Evolutionary conservation across 805 yeast genomes (phyloP).

Genomic region (Yarrowia sp.): DNA sequence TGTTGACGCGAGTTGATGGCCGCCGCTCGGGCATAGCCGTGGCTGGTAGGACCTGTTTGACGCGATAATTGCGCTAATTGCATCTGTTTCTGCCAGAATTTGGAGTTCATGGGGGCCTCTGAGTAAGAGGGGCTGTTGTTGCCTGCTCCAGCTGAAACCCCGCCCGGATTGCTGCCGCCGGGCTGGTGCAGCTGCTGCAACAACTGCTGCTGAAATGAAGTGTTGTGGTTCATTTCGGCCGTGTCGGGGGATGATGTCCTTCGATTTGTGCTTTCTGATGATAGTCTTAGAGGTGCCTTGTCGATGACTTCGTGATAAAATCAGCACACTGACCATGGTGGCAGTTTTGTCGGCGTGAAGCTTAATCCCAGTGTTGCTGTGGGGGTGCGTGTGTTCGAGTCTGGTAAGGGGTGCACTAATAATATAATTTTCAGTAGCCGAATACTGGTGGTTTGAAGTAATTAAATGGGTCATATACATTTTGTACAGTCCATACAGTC

Average conservation of each 20-base stretch:
- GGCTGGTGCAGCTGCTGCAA: slow-evolving; percentile 27
- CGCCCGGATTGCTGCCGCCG: not conserved
- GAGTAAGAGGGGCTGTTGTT: slow-evolving; percentile 26
- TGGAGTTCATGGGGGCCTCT: slow-evolving; percentile 22
- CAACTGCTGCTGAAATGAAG: slow-evolving; percentile 25
- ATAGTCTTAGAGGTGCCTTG: not conserved
- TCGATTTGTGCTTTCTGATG: not conserved
- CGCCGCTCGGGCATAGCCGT: slow-evolving; percentile 78
- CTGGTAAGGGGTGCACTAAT: not conserved
- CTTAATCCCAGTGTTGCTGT: not conserved
- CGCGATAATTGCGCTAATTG: slow-evolving; percentile 71
- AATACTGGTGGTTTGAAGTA: not conserved
- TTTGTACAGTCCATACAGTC: not conserved
- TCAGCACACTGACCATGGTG: slow-evolving; percentile 21
- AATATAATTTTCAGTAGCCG: not conserved
- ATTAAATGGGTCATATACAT: not conserved
- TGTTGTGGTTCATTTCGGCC: slow-evolving; percentile 25
- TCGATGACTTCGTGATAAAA: slow-evolving; percentile 21
- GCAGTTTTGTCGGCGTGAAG: slow-evolving; percentile 14
- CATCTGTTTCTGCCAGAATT: slow-evolving; percentile 73
- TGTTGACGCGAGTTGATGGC: slow-evolving; percentile 51
- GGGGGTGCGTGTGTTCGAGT: slow-evolving; percentile 15
- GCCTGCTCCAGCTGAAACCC: not conserved
- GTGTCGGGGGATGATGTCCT: not conserved
- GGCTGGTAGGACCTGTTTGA: slow-evolving; percentile 58